Percentiles rank a stretch among this genome's conserved stretches.
Evolutionary conservation across 352 stramenopile species (phyloP).

Genomic region (Globisporangium solare): DNA sequence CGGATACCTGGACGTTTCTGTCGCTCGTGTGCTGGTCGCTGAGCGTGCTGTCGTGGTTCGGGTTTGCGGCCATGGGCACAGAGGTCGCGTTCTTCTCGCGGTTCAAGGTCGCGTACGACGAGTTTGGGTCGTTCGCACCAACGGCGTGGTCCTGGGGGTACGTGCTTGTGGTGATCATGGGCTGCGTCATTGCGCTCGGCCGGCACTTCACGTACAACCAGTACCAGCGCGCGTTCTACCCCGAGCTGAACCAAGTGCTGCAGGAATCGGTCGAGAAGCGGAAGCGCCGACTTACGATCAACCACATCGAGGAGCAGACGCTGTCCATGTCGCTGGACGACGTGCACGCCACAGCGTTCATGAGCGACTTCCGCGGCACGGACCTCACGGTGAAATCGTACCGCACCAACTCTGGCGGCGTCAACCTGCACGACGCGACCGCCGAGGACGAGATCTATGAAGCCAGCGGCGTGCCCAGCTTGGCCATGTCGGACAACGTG

Average conservation of each 20-base stretch:
- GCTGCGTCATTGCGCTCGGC: constrained; percentile 59
- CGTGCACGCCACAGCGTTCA: constrained; percentile 38
- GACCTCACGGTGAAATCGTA: constrained; percentile 40
- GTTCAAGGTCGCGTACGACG: constrained; percentile 76
- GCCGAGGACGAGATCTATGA: constrained; percentile 6
- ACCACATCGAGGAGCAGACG: constrained; percentile 66
- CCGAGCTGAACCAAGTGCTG: constrained; percentile 60
- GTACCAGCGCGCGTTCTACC: constrained; percentile 76
- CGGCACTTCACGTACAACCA: constrained; percentile 76
- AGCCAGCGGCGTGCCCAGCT: constrained; percentile 1
- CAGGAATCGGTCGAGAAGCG: constrained; percentile 48
- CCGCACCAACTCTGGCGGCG: constrained; percentile 14
- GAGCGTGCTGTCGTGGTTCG: constrained; percentile 73
- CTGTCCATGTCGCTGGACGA: constrained; percentile 80
- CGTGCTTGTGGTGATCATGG: constrained; percentile 61
- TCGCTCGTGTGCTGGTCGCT: constrained; percentile 49
- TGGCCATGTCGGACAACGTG: constrained; percentile 22
- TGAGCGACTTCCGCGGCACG: constrained; percentile 43
- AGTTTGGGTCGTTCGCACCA: constrained; percentile 63
- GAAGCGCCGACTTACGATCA: constrained; percentile 61
- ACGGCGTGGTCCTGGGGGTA: constrained; percentile 55
- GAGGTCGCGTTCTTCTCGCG: constrained; percentile 48
- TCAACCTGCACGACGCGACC: constrained; percentile 5
- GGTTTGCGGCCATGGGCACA: constrained; percentile 53
- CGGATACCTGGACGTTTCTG: constrained; percentile 70